Evolutionary conservation across 1,139 yeast genomes (phyloP), one percentile per base, ranked within the genome.

Genomic region (Hyphopichia fennica): DNA sequence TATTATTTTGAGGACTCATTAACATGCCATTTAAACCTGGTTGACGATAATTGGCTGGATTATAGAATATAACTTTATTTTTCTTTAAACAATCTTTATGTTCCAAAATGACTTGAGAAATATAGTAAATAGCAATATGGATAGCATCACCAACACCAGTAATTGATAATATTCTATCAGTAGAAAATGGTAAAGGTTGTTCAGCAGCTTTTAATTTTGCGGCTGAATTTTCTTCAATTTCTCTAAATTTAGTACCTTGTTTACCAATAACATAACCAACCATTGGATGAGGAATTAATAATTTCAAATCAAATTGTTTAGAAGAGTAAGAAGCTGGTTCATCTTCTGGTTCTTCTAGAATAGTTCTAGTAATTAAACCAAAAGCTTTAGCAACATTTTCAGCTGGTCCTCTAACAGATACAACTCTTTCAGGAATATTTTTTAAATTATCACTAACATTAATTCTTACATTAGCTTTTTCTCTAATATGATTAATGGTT

Each of bases 111-210:
- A 86, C 84, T 57, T 82, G 84, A 2, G 87, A 81, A 43, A 88
- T 75, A 56, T 84, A 84, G 59, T 83, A 87, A 1, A 84, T 72
- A 7, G 96, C 96, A 51, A 87, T 86, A 56, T 87, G 95, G 40
- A 90, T 79, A 2, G 96, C 91, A 63, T 87, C 95, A 3, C 91
- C 90, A 10, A 86, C 95, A 4, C 97, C 97, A 13, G 77, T 70
- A 16, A 90, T 77, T 25, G 82, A 75, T 41, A 90, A 66, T 5
- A 87, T 72, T 45, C 96, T 75, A 59, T 90, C 97, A 14, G 93
- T 87, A 1, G 95, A 86, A 47, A 77, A 77, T 1, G 96, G 90
- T 50, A 90, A 69, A 17, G 85, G 79, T 39, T 80, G 79, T 41
- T 87, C 93, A 17, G 87, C 88, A 2, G 96, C 95, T 49, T 78